A percentile compares a stretch with the other conserved stretches of the same genome.
These are phyloP conservation scores for Agaricus subrufescens DNA, from an alignment of 768 basidiomycete genomes.

Conservation along the genomic window DNA sequence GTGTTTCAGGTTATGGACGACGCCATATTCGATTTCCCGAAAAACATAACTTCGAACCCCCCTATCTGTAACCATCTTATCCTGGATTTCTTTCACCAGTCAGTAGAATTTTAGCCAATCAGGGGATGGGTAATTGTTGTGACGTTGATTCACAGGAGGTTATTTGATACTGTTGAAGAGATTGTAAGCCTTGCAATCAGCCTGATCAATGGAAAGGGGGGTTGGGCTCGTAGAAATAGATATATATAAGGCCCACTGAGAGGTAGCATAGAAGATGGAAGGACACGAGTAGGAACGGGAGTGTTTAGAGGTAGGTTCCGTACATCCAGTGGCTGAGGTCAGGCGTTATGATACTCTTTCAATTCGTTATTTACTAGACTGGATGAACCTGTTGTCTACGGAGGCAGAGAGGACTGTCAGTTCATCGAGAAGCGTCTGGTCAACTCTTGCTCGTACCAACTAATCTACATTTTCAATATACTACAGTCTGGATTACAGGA, in stretches of 20 bases:
- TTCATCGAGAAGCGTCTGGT: too few species aligned
- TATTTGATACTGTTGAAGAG: slow-evolving; percentile 40
- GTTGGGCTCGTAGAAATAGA: slow-evolving; percentile 73
- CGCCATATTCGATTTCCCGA: slow-evolving; percentile 63
- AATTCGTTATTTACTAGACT: too few species aligned
- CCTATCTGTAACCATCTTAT: slow-evolving; percentile 60
- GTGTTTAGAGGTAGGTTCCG: too few species aligned
- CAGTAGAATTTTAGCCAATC: slow-evolving; percentile 12
- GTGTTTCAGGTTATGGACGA: slow-evolving; percentile 80
- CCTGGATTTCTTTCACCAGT: neutral
- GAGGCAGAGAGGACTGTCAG: too few species aligned
- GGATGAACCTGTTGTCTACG: too few species aligned
- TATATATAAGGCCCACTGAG: slow-evolving; percentile 67
- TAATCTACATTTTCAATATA: too few species aligned
- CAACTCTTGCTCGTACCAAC: too few species aligned
- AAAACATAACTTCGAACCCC: slow-evolving; percentile 61
- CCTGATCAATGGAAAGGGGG: slow-evolving; percentile 45
- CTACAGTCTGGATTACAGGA: too few species aligned
- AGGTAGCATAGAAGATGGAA: slow-evolving; percentile 42
- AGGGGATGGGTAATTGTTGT: slow-evolving; percentile 59
- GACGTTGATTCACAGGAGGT: slow-evolving; percentile 74
- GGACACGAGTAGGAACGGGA: too few species aligned
- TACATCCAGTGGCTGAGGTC: too few species aligned
- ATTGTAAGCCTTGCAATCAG: slow-evolving; percentile 51
- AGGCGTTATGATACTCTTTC: too few species aligned